phyloP scores from a whole-genome alignment of 352 stramenopile genomes.

The Peronospora destructor region DNA sequence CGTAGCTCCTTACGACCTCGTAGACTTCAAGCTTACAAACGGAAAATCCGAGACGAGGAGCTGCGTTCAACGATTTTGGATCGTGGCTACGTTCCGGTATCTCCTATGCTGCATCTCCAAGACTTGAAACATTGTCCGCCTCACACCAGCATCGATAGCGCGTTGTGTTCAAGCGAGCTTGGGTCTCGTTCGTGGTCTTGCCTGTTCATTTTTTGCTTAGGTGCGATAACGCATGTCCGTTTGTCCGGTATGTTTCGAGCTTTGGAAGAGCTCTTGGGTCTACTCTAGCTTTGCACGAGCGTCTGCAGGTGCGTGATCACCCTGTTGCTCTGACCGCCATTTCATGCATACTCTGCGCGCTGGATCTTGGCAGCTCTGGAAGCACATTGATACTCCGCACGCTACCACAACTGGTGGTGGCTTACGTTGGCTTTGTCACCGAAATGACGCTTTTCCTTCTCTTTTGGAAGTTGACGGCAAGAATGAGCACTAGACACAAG shows the following conservation, averaged over 20 bases:
- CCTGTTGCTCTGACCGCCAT: constrained; percentile 13
- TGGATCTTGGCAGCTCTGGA: constrained; percentile 59
- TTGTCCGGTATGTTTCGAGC: constrained; percentile 53
- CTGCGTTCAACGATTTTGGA: constrained; percentile 35
- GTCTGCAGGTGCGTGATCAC: constrained; percentile 14
- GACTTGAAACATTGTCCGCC: constrained; percentile 1
- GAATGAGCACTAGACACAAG: no score
- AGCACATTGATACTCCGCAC: constrained; percentile 64
- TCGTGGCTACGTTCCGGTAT: constrained; percentile 17
- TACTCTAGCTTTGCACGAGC: constrained; percentile 13
- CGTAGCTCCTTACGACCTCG: constrained; percentile 61
- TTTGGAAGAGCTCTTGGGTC: constrained; percentile 20
- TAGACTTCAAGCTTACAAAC: constrained; percentile 54
- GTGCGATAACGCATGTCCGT: constrained; percentile 42
- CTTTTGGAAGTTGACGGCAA: no score
- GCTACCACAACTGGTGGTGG: no score
- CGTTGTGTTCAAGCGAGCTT: constrained; percentile 7
- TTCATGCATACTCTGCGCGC: constrained; percentile 44
- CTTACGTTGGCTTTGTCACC: no score
- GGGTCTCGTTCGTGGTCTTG: constrained; percentile 23
- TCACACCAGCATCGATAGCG: background rate
- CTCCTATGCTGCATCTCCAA: background rate
- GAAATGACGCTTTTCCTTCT: no score
- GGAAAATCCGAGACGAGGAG: constrained; percentile 44
- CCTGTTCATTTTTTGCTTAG: constrained; percentile 54